Evolutionary conservation across 495 filamentous ascomycete species (phyloP).

Genomic region (Trichoderma gamsii): DNA sequence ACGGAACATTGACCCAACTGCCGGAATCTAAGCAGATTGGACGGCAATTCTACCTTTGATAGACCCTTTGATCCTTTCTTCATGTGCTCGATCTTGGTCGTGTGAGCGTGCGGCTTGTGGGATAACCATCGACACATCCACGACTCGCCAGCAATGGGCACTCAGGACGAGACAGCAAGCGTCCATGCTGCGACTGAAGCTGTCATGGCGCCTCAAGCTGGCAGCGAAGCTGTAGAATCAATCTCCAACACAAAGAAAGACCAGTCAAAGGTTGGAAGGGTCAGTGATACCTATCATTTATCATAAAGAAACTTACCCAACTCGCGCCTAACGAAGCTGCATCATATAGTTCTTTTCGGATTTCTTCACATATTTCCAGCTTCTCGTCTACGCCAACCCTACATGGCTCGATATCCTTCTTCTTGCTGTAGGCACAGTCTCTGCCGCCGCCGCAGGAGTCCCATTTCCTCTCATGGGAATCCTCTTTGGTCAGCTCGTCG

Average conservation of each 20-base stretch:
- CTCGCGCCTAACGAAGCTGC: neutral
- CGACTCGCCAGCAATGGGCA: neutral
- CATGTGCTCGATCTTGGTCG: neutral
- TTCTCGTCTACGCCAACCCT: constrained; percentile 34
- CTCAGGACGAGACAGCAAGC: neutral
- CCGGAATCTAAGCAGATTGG: neutral
- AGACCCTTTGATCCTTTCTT: neutral
- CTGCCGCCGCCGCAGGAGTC: constrained; percentile 56
- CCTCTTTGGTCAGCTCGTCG: constrained; percentile 61
- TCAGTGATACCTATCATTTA: neutral
- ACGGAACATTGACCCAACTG: neutral
- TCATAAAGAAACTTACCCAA: neutral
- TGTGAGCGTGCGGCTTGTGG: neutral
- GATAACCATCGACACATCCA: neutral
- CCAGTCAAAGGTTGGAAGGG: neutral
- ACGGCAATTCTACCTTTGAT: neutral
- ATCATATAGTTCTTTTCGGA: neutral
- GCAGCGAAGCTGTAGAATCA: neutral
- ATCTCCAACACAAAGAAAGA: neutral
- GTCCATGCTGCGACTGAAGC: neutral
- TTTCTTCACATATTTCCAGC: constrained; percentile 30
- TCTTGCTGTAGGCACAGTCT: constrained; percentile 46
- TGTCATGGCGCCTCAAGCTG: neutral
- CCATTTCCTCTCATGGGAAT: constrained; percentile 65
- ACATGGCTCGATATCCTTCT: constrained; percentile 40